Evolutionary conservation across 2,329 filamentous ascomycete genomes (phyloP).

Genomic region (Drechslera avenae): DNA sequence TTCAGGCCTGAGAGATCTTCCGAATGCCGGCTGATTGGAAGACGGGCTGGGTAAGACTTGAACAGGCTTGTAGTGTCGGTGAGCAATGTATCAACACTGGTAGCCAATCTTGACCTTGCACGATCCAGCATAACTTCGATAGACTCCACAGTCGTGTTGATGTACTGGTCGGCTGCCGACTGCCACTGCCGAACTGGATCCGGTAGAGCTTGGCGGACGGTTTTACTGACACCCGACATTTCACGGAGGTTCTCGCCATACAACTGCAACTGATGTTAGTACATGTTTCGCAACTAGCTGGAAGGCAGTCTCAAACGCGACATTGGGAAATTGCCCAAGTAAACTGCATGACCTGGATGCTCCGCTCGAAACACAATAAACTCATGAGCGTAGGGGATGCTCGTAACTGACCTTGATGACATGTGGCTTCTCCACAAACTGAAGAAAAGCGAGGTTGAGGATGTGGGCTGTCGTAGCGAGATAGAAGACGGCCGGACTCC

Average conservation of each 20-base stretch:
- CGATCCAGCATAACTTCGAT: constrained; percentile 89
- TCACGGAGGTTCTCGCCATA: constrained; percentile 83
- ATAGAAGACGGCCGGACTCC: constrained; percentile 83
- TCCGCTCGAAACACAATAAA: too few species aligned
- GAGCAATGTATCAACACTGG: constrained; percentile 84
- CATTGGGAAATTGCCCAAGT: too few species aligned
- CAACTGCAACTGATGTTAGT: constrained; percentile 51
- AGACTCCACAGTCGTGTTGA: constrained; percentile 85
- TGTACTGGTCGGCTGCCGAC: constrained; percentile 82
- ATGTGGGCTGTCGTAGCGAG: constrained; percentile 85
- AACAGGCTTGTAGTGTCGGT: constrained; percentile 87
- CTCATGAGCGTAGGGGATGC: too few species aligned
- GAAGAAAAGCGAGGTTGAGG: constrained; percentile 83
- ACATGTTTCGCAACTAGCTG: neutral
- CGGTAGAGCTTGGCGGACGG: constrained; percentile 83
- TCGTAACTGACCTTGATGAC: constrained; percentile 59
- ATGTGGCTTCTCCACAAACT: constrained; percentile 92
- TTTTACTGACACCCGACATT: constrained; percentile 91
- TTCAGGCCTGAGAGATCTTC: constrained; percentile 81
- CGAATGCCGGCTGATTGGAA: constrained; percentile 79
- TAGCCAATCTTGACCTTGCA: constrained; percentile 82
- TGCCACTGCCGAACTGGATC: constrained; percentile 82
- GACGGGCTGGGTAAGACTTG: constrained; percentile 83
- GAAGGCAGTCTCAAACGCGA: neutral
- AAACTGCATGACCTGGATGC: too few species aligned